A percentile compares a stretch with the other conserved stretches of the same genome.
Conservation (phyloP, 2,329 filamentous ascomycete genomes). For the Dactylellina haptotyla region DNA sequence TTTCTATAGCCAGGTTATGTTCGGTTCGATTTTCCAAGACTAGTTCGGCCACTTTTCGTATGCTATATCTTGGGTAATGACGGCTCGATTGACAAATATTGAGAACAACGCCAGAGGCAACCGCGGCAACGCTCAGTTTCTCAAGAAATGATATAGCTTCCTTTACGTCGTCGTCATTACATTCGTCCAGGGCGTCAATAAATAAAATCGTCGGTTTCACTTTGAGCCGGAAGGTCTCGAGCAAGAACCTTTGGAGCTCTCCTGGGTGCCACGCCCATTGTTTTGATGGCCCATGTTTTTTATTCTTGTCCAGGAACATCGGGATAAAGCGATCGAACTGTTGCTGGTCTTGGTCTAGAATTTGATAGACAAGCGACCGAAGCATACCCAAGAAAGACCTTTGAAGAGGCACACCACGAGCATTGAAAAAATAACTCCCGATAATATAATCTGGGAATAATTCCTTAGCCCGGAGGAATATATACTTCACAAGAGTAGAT, state of each 20-base stretch:
- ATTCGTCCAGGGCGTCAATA: conserved; percentile 61
- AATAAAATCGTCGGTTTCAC: conserved; percentile 33
- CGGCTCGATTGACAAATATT: neutral
- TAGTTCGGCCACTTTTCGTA: neutral
- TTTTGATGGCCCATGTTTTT: conserved; percentile 14
- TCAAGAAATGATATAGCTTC: conserved; percentile 60
- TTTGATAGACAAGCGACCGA: conserved; percentile 53
- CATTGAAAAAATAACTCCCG: conserved; percentile 55
- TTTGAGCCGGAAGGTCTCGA: neutral
- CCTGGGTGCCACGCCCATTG: neutral
- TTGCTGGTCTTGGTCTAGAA: conserved; percentile 32
- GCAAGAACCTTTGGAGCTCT: neutral
- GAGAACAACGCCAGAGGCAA: neutral
- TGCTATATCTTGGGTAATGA: neutral
- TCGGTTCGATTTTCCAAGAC: neutral
- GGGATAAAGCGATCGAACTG: conserved; percentile 3
- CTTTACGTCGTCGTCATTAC: conserved; percentile 58
- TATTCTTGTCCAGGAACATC: conserved; percentile 23
- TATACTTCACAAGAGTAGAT: conserved; percentile 56
- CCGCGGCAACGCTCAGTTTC: conserved; percentile 54
- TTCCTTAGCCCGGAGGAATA: neutral
- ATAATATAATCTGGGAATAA: conserved; percentile 34
- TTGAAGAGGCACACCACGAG: conserved; percentile 54
- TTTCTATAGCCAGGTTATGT: neutral
- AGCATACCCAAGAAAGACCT: conserved; percentile 54